Evolutionary conservation across 306 rosid species (phyloP), one percentile per base, ranked within the genome.

Genomic region (Urtica urens): DNA sequence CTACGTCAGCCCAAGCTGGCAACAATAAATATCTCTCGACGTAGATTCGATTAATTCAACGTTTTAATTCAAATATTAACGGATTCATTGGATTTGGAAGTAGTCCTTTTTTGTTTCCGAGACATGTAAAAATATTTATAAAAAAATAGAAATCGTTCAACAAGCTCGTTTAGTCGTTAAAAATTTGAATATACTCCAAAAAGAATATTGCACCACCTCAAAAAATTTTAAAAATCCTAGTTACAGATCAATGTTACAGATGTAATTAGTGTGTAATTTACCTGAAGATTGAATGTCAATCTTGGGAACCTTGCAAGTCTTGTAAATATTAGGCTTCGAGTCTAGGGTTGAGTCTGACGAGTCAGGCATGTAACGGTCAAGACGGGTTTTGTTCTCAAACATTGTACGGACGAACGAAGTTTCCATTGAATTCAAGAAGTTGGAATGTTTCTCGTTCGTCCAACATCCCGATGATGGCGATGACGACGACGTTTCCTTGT

Each of bases 391-490:
- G 22, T 46, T 70, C 16, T 58, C 33, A 5, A 81, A 24, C 88
- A 88, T 83, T 62, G 82, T 23, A 25, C 75, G 80, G 23, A 88
- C 90, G 40, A 88, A 88, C n/a, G 93, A 76, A 9, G 88, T 74
- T 68, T 88, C 96, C 60, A 88, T 74, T 59, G 62, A 55, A 68
- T 73, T 83, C 23, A 88, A 70, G 70, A 64, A 88, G 28, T 37
- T 64, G 30, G 72, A 2, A 63, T 88, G 97, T 69, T 81, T 83
- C 77, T 88, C 86, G 25, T 88, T 49, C 1, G 97, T 88, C 97
- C 97, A 83, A 33, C 38, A 4, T 24, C 18, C 24, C 49, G 49
- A 22, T 29, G 49, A 45, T 29, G 53, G 25, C 14, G 53, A n/a
- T 22, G 49, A 22, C 49, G 49, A 45, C 49, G 53, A 25, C 14